These are phyloP conservation scores for Phialemonium atrogriseum DNA, from an alignment of 2,329 filamentous ascomycete species.

Conservation along the genomic window DNA sequence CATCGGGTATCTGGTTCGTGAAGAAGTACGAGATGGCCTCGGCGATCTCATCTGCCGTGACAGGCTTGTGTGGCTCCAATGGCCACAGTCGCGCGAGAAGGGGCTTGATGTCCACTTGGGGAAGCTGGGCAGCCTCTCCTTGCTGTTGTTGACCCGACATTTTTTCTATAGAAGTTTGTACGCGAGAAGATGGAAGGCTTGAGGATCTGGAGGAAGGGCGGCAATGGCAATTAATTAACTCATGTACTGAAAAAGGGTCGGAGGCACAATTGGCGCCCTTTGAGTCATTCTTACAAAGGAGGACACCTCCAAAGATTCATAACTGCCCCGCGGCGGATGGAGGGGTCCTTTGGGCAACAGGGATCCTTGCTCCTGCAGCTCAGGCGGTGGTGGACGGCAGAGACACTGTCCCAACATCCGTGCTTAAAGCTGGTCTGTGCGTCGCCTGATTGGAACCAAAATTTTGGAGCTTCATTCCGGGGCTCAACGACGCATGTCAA, in stretches of 20 bases:
- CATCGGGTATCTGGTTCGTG: conserved; percentile 78
- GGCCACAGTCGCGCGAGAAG: conserved; percentile 68
- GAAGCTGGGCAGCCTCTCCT: too few relatives aligned
- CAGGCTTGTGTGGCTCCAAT: conserved; percentile 30
- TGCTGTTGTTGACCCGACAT: conserved; percentile 8
- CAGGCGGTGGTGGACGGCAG: background rate
- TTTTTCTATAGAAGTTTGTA: background rate
- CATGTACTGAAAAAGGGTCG: too few relatives aligned
- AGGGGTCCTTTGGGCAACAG: background rate
- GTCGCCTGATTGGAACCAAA: background rate
- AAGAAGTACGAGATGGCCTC: conserved; percentile 88
- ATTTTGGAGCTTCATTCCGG: conserved; percentile 3
- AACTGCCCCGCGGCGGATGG: background rate
- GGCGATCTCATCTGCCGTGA: conserved; percentile 75
- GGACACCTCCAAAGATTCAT: too few relatives aligned
- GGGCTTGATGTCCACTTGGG: conserved; percentile 54
- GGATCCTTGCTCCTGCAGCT: too few relatives aligned
- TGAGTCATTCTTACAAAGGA: too few relatives aligned
- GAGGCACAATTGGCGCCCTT: too few relatives aligned
- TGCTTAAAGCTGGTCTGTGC: conserved; percentile 2
- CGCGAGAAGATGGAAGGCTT: background rate
- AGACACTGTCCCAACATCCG: too few relatives aligned
- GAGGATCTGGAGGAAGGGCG: too few relatives aligned
- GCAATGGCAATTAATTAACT: too few relatives aligned
- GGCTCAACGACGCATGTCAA: too few relatives aligned